phyloP scores from a whole-genome alignment of 768 basidiomycete species.

The Gymnopilus junonius region DNA sequence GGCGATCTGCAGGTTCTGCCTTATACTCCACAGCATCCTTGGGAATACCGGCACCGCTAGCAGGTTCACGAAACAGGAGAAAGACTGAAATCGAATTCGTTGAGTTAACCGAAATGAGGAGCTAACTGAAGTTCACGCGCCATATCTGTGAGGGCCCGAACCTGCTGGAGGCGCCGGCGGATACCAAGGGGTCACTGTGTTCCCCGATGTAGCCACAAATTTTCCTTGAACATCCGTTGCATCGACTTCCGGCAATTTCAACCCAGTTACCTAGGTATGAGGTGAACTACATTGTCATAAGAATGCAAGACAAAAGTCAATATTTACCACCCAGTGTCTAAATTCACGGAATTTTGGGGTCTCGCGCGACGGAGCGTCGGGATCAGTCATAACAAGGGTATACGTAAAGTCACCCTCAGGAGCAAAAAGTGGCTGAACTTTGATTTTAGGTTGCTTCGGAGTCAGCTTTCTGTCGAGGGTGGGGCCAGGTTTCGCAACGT shows the following conservation, averaged over 20 bases:
- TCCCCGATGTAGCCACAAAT: conserved; percentile 44
- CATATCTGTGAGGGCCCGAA: conserved; percentile 61
- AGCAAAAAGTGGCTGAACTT: conserved; percentile 45
- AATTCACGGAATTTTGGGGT: conserved; percentile 55
- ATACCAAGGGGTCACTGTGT: conserved; percentile 58
- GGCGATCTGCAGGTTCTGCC: conserved; percentile 45
- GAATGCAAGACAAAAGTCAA: neutral
- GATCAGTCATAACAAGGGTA: conserved; percentile 62
- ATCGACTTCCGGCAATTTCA: conserved; percentile 31
- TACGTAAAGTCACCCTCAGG: conserved; percentile 37
- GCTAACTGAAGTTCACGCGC: conserved; percentile 30
- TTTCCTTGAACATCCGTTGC: conserved; percentile 23
- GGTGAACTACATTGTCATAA: neutral
- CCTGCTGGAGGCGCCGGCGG: conserved; percentile 60
- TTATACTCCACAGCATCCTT: conserved; percentile 49
- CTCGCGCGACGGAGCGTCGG: conserved; percentile 56
- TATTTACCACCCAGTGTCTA: conserved; percentile 60
- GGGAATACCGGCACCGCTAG: conserved; percentile 43
- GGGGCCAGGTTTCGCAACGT: conserved; percentile 34
- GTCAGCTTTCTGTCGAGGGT: conserved; percentile 39
- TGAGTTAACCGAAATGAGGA: neutral
- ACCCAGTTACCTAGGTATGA: conserved; percentile 38
- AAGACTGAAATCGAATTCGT: conserved; percentile 41
- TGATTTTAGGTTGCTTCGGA: conserved; percentile 53
- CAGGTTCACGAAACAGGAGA: conserved; percentile 64